Evolutionary conservation across 768 basidiomycete genomes (phyloP), one percentile per base, ranked within the genome.

Genomic region (Suillus subaureus): DNA sequence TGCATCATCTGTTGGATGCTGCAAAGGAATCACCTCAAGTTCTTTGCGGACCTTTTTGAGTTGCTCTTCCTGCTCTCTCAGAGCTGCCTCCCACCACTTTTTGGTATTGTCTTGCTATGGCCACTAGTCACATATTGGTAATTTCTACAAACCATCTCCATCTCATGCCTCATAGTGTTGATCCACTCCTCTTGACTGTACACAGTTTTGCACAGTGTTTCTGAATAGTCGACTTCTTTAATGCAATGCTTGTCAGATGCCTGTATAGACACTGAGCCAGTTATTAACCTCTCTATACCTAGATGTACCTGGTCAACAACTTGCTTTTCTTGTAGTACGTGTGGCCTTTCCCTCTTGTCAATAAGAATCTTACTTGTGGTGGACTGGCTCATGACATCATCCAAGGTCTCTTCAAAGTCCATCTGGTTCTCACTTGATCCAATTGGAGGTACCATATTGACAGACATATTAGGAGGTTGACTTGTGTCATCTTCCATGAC

Each of bases 141-240:
- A 47, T 5, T 13, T 23, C 47, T 47, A 47, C 12, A 4, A 11
- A 47, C 47, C 3, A 0, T 47, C 6, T 47, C n/a, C n/a, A n/a
- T n/a, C n/a, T n/a, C n/a, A n/a, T n/a, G n/a, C n/a, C n/a, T 4
- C 47, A 49, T 47, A 26, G 39, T 56, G 55, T 18, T 4, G 3
- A 51, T 21, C n/a, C 31, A 23, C 42, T 31, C 60, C 45, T 40
- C 7, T 7, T 61, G 60, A 12, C 11, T 35, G 52, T 65, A 55
- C 49, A 65, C 16, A 21, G 28, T 31, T 18, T 55, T 0, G 16
- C 12, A 18, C 23, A 65, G 40, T 49, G 16, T 39, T 15, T 49
- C 21, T 28, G 64, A 61, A 23, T 52, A 65, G n/a, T 61, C 39
- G 2, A 55, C 64, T 61, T 65, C 64, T 35, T 65, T 16, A 21